A percentile compares a stretch with the other conserved stretches of the same genome.
These are phyloP conservation scores for Yarrowia alimentaria DNA, from an alignment of 805 yeast genomes.

Conservation along the genomic window DNA sequence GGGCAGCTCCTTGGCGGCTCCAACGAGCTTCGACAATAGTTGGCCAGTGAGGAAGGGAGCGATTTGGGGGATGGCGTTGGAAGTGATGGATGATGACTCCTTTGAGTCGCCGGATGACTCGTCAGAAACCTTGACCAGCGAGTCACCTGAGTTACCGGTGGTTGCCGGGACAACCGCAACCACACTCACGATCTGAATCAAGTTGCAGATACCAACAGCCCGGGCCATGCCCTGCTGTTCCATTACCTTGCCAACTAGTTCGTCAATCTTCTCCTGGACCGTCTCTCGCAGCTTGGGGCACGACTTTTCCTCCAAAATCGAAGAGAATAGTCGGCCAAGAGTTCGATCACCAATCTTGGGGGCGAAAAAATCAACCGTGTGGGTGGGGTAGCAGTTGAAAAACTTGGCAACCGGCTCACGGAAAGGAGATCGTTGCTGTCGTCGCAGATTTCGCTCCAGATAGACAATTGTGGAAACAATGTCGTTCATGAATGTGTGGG, in stretches of 20 bases:
- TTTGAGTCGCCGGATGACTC: no score
- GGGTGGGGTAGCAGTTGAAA: conserved; percentile 74
- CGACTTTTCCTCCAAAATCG: conserved; percentile 55
- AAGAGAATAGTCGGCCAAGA: conserved; percentile 65
- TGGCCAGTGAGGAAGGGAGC: not conserved
- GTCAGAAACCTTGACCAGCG: no score
- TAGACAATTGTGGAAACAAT: conserved; percentile 70
- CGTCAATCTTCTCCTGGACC: not conserved
- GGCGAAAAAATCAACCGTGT: conserved; percentile 67
- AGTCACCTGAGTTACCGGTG: no score
- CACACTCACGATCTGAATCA: conserved; percentile 9
- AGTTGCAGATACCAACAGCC: conserved; percentile 11
- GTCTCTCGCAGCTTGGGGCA: conserved; percentile 48
- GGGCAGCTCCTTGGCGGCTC: conserved; percentile 5
- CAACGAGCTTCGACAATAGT: conserved; percentile 6
- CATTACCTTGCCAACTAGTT: conserved; percentile 12
- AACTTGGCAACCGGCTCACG: conserved; percentile 86
- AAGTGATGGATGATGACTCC: no score
- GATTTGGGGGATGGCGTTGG: no score
- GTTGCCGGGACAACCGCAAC: no score
- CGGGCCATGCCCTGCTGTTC: conserved; percentile 1
- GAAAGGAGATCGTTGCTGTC: conserved; percentile 85
- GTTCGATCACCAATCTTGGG: conserved; percentile 62
- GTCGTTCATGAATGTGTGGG: conserved; percentile 87
- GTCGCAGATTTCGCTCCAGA: conserved; percentile 77